These are phyloP conservation scores for Phaseolus coccineus DNA, from an alignment of 331 rosid genomes.

Conservation along the genomic window DNA sequence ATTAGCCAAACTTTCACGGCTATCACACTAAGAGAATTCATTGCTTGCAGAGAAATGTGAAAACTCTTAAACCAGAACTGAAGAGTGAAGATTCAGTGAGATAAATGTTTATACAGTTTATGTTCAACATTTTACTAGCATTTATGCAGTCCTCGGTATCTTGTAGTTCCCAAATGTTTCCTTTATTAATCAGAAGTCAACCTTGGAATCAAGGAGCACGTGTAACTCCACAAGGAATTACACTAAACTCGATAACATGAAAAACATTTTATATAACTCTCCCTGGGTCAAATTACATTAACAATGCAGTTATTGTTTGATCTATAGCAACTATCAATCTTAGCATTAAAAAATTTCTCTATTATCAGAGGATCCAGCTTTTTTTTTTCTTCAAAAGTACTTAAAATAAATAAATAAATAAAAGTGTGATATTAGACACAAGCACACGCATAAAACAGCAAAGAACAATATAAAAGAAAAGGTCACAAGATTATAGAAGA, in stretches of 20 bases:
- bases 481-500: constrained; percentile 1
- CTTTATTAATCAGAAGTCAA: constrained; percentile 53
- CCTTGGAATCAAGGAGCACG: constrained; percentile 53
- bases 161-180: constrained; percentile 54
- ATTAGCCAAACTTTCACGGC: not conserved
- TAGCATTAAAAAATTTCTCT: constrained; percentile 12
- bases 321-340: constrained; percentile 34
- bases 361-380: constrained; percentile 40
- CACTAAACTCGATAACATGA: constrained; percentile 14
- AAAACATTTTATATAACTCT: not conserved
- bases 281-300: constrained; percentile 39
- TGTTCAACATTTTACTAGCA: not conserved
- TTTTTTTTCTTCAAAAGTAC: not conserved
- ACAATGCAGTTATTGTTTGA: constrained; percentile 23
- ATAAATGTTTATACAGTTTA: not conserved
- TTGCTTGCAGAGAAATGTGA: not conserved
- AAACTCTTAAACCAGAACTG: constrained; percentile 10
- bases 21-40: not conserved
- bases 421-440: not conserved
- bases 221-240: constrained; percentile 41
- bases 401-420: not conserved
- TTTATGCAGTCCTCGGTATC: not conserved
- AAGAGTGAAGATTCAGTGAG: not conserved
- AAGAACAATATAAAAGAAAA: constrained; percentile 5
- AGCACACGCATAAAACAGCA: constrained; percentile 9